Evolutionary conservation across 129 eudicot species (phyloP).

Genomic region (Flaveria linearis): DNA sequence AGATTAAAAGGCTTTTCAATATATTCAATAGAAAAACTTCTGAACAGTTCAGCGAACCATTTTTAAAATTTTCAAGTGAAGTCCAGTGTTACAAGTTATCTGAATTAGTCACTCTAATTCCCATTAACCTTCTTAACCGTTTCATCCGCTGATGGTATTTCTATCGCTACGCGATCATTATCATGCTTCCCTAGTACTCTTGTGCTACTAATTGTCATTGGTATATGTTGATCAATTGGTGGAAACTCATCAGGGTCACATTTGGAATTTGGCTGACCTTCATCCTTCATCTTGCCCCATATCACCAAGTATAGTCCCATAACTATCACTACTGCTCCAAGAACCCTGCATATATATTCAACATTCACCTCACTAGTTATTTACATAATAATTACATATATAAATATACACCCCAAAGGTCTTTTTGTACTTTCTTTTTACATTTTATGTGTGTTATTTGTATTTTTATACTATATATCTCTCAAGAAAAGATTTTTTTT

Average conservation of each 20-base stretch:
- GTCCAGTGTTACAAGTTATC: conserved; percentile 6
- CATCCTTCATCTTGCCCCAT: conserved; percentile 75
- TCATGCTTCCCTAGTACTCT: conserved; percentile 14
- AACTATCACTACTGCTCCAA: conserved; percentile 59
- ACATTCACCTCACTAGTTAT: conserved; percentile 8
- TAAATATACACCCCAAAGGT: neutral
- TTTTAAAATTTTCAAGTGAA: conserved; percentile 26
- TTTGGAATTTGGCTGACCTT: conserved; percentile 19
- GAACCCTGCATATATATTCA: conserved; percentile 39
- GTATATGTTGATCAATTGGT: conserved; percentile 35
- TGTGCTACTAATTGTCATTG: conserved; percentile 27
- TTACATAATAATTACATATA: neutral
- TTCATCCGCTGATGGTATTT: conserved; percentile 29
- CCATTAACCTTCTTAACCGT: conserved; percentile 15
- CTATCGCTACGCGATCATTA: conserved; percentile 23
- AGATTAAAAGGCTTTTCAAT: conserved; percentile 22
- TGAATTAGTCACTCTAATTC: conserved; percentile 8
- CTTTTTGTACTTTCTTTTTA: neutral
- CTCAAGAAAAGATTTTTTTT: too few species aligned
- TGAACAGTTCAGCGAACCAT: neutral
- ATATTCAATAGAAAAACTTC: conserved; percentile 32
- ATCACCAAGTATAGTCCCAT: conserved; percentile 57
- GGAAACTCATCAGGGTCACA: conserved; percentile 29
- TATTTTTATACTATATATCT: too few species aligned
- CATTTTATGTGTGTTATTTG: too few species aligned